A percentile compares a stretch with the other conserved stretches of the same genome.
Conservation (phyloP, 1,284 basidiomycete species). For the Pseudozyma sp. region DNA sequence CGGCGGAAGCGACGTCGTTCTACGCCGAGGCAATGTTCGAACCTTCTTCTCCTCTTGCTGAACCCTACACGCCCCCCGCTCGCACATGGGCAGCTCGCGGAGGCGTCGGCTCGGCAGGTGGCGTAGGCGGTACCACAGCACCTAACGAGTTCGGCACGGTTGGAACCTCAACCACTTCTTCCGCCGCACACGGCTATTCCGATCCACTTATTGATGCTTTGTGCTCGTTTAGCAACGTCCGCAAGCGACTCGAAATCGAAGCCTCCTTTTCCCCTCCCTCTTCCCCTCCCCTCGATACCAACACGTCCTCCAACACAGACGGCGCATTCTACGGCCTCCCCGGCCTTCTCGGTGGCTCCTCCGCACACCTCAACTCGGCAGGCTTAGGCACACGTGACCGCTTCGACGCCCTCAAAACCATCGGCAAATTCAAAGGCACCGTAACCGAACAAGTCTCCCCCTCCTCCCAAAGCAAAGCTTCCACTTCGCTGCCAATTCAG, state of each 20-base stretch:
- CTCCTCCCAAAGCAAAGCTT: not conserved
- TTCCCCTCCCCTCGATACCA: not conserved
- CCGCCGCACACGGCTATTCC: constrained; percentile 13
- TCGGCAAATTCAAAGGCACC: constrained; percentile 61
- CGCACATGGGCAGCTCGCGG: constrained; percentile 23
- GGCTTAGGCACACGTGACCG: constrained; percentile 39
- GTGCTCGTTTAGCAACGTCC: constrained; percentile 61
- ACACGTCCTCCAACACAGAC: not conserved
- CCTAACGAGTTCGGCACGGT: constrained; percentile 42
- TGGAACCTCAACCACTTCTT: constrained; percentile 22
- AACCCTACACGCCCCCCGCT: not conserved
- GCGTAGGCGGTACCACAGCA: constrained; percentile 24
- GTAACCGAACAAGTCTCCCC: constrained; percentile 60
- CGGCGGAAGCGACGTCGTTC: constrained; percentile 13
- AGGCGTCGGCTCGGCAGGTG: constrained; percentile 41
- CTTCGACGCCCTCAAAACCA: constrained; percentile 48
- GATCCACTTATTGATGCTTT: constrained; percentile 57
- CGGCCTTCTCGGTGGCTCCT: not conserved
- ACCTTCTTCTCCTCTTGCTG: not conserved
- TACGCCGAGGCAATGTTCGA: constrained; percentile 40
- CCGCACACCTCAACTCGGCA: constrained; percentile 20
- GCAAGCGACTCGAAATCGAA: constrained; percentile 57
- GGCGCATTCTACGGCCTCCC: constrained; percentile 19
- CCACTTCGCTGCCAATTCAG: not conserved
- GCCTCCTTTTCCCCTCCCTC: not conserved